These are phyloP conservation scores for Solanum hybrid DNA, from an alignment of 305 asterid species.

Conservation along the genomic window DNA sequence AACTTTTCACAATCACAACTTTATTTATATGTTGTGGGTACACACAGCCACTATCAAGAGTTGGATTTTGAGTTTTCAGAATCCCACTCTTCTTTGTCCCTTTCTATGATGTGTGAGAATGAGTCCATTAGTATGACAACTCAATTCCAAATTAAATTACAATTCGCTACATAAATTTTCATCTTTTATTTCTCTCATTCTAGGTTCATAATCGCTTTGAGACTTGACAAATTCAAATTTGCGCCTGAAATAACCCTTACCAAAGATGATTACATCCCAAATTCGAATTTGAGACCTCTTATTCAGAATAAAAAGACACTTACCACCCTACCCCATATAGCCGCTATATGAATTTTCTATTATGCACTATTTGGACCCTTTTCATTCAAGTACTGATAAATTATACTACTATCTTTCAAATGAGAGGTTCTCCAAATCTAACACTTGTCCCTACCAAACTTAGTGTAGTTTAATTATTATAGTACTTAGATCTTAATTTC, in stretches of 20 bases:
- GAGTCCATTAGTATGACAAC: not conserved
- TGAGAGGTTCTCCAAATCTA: not conserved
- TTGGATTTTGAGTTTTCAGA: not conserved
- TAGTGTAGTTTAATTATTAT: not conserved
- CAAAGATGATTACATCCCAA: not conserved
- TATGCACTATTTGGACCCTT: not conserved
- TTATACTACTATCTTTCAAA: not conserved
- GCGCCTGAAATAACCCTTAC: not conserved
- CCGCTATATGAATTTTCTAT: not conserved
- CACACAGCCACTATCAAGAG: not conserved
- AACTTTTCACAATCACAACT: not conserved
- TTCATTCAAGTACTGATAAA: not conserved
- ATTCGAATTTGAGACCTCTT: rapidly evolving
- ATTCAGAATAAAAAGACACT: rapidly evolving
- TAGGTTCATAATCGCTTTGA: rapidly evolving
- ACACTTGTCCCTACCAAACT: not conserved
- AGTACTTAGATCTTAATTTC: not conserved
- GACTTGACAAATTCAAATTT: not conserved
- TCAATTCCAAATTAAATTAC: not conserved
- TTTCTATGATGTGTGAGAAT: not conserved
- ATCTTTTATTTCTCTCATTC: no score
- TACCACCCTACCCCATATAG: not conserved
- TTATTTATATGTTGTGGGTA: conserved; percentile 2
- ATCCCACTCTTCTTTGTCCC: conserved; percentile 13
- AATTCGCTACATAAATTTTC: not conserved